Evolutionary conservation across 2,329 filamentous ascomycete species (phyloP), one percentile per base, ranked within the genome.

Genomic region (Aciculosporium take): DNA sequence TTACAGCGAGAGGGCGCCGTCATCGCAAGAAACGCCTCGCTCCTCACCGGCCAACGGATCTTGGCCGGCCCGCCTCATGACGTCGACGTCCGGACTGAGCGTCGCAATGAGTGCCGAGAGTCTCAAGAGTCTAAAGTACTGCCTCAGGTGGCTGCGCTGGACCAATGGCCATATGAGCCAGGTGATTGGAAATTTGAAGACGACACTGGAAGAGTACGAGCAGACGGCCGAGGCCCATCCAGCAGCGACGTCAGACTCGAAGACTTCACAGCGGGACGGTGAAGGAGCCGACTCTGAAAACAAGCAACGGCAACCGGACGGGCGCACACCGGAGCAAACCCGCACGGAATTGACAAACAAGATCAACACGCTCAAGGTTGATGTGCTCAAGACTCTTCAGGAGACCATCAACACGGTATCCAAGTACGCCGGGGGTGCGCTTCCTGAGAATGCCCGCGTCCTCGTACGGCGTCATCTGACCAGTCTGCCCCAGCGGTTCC

Each of bases 61-160:
- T 54, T 93, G 87, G 86, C 84, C 84, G 46, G 84, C 83, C 9
- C 79, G 87, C 12, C 67, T 95, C 15, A 83, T 94, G 49, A 84
- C 94, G 57, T 88, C 85, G 5, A 95, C 89, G 0, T 94, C 87
- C 1, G 89, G 87, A 0, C 71, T 96, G 1, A 87, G 87, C 48
- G 81, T 94, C 13, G 87, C 91, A 1, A 86, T 98, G 72, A 93
- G 83, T 53, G 82, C 93, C 15, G 82, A 91, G 53, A 94, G 85
- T 18, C 65, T 95, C 7, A 76, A 79, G 39, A 91, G 82, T 46
- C 66, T 98, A 32, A 86, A 84, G 51, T 89, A 86, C 52, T 95
- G 88, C 48, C 66, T 96, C 2, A 72, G 73, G 20, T 84, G 87
- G 71, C 67, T 96, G 36, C 74, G 79, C 21, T 82, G 80, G 71